Percentiles rank a stretch among this genome's conserved stretches.
phyloP scores from a whole-genome alignment of 2,329 filamentous ascomycete genomes.

The Neonectria magnoliae region DNA sequence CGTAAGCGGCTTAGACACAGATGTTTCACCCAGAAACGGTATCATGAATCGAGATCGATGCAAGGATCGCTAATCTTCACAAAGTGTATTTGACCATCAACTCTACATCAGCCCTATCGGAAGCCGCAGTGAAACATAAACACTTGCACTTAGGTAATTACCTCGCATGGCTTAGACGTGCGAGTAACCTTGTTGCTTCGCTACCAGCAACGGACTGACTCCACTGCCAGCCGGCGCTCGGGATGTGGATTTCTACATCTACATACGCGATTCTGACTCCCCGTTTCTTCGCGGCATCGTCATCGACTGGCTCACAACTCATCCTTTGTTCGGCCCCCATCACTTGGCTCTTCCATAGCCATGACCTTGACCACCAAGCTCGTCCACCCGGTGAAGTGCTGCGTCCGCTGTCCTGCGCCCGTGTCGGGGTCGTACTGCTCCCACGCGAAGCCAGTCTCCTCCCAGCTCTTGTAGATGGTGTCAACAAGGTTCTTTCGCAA shows the following conservation, averaged over 20 bases:
- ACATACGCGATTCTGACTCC: constrained; percentile 10
- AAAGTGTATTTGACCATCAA: not conserved
- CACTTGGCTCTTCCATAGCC: constrained; percentile 81
- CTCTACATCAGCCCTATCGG: not conserved
- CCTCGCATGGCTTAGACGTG: constrained; percentile 14
- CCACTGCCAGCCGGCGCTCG: not conserved
- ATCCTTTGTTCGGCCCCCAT: constrained; percentile 51
- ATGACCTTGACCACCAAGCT: constrained; percentile 97
- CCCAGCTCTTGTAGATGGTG: constrained; percentile 89
- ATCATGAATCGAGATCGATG: constrained; percentile 9
- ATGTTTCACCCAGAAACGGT: not conserved
- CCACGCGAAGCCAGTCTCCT: constrained; percentile 95
- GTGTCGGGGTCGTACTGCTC: constrained; percentile 98
- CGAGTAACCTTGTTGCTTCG: not conserved
- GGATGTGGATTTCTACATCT: constrained; percentile 8
- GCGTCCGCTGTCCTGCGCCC: constrained; percentile 90
- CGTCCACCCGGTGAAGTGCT: constrained; percentile 99
- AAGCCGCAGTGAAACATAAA: not conserved
- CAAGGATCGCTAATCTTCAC: not conserved
- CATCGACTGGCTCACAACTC: constrained; percentile 54
- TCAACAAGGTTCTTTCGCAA: constrained; percentile 87
- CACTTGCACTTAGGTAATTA: constrained; percentile 9
- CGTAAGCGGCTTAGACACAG: not conserved
- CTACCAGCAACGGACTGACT: constrained; percentile 16
- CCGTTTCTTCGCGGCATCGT: not conserved